Evolutionary conservation across 192 early-diverging fungal genomes (phyloP), one percentile per base, ranked within the genome.

Genomic region (Backusella circina): DNA sequence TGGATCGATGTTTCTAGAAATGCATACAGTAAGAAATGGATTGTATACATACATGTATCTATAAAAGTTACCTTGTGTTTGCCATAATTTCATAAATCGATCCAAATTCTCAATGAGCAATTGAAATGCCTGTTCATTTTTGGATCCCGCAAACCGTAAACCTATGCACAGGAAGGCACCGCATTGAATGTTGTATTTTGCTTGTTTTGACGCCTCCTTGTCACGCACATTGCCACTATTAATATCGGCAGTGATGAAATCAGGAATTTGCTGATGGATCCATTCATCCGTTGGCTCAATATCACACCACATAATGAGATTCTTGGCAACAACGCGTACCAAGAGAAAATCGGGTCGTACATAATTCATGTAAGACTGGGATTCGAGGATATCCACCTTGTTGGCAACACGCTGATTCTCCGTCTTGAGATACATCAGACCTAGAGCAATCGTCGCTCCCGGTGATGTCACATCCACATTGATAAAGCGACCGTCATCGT

Each of bases 341-440:
- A 94, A 77, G 13, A 98, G 74, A 7, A 89, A 68, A 70, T 96
- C 94, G 1, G 93, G 93, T 10, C 91, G 88, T 8, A 92, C 78
- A 28, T 87, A 88, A n/a, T 93, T 89, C 30, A 98, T 76, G 26
- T 90, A 77, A 28, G 80, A 84, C 2, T 50, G 39, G 0, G 90
- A 88, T 33, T 79, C 77, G 5, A 94, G 93, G 1, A 94, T 71
- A 28, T 76, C 75, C 32, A 98, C 83, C 16, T 87, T 87, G 5
- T 87, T 77, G 0, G 95, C 95, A 0, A 94, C 84, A 18, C 80
- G 71, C 6, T 54, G 33, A 72, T 95, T 90, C 78, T 92, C 89
- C 18, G 95, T 93, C 47, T 93, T 94, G 39, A 98, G 82, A 74
- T 91, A 97, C 77, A 93, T 91, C 23, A 98, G 82, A 0, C 90